Evolutionary conservation across 192 early-diverging fungal genomes (phyloP).

Genomic region (Backusella tarrabulga): DNA sequence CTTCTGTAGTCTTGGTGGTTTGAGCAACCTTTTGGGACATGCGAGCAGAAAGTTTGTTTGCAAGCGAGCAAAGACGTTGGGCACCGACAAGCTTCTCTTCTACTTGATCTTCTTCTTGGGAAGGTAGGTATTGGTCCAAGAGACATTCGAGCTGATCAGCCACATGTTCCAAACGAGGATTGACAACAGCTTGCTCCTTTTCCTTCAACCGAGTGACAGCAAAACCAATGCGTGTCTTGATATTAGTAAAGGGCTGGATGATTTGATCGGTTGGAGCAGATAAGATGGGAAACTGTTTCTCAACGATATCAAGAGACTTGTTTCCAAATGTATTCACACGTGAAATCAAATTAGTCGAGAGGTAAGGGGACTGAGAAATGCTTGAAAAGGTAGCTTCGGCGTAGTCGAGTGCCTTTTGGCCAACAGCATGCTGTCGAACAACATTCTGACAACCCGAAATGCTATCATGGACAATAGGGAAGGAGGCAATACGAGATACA

Average conservation of each 20-base stretch:
- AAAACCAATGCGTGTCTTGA: not conserved
- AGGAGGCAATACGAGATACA: slow-evolving; percentile 13
- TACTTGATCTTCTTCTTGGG: not conserved
- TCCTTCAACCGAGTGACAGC: not conserved
- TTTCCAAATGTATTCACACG: slow-evolving; percentile 24
- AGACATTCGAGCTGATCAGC: not conserved
- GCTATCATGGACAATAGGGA: slow-evolving; percentile 25
- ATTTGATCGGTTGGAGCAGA: slow-evolving; percentile 19
- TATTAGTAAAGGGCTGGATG: not conserved
- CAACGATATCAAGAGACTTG: slow-evolving; percentile 15
- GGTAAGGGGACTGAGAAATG: not conserved
- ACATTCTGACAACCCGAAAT: slow-evolving; percentile 14
- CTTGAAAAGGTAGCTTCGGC: slow-evolving; percentile 19
- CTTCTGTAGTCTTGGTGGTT: not conserved
- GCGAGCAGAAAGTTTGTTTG: not conserved
- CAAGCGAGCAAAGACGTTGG: not conserved
- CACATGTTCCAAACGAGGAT: not conserved
- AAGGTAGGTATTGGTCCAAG: slow-evolving; percentile 10
- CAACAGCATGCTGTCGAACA: slow-evolving; percentile 11
- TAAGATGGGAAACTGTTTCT: slow-evolving; percentile 15
- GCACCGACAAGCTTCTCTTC: not conserved
- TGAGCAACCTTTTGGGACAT: not conserved
- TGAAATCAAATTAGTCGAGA: not conserved
- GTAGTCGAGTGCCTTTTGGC: slow-evolving; percentile 12
- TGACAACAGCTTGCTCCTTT: not conserved